A percentile compares a stretch with the other conserved stretches of the same genome.
phyloP scores from a whole-genome alignment of 1,284 basidiomycete species.

The Laetiporus sulphureus region DNA sequence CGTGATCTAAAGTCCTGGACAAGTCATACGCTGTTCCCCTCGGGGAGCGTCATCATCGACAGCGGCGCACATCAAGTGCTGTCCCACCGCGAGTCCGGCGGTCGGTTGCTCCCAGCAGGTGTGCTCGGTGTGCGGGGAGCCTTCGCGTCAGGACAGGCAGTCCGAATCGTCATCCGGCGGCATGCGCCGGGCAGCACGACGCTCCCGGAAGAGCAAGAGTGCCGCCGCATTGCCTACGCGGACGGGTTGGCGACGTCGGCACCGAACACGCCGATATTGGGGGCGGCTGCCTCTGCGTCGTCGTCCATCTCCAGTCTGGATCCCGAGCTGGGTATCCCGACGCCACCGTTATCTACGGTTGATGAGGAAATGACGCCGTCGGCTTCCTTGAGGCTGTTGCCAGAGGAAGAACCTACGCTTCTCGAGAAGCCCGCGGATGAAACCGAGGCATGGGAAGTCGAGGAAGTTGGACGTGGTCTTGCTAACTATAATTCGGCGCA shows the following conservation, averaged over 20 bases:
- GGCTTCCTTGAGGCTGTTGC: constrained; percentile 14
- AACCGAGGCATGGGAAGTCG: constrained; percentile 63
- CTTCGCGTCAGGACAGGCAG: constrained; percentile 93
- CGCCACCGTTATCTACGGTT: constrained; percentile 27
- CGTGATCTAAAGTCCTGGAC: constrained; percentile 96
- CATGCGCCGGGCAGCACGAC: constrained; percentile 10
- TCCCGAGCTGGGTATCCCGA: constrained; percentile 29
- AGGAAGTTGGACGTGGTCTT: constrained; percentile 90
- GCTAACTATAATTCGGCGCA: constrained; percentile 96
- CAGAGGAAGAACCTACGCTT: constrained; percentile 26
- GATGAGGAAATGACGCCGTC: constrained; percentile 28
- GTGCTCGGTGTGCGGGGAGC: constrained; percentile 83
- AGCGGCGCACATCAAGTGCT: constrained; percentile 85
- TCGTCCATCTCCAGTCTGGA: constrained; percentile 33
- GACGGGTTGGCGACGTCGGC: constrained; percentile 27
- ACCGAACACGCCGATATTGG: constrained; percentile 37
- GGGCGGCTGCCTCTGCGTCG: constrained; percentile 27
- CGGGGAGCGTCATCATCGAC: constrained; percentile 87
- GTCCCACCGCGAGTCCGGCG: constrained; percentile 80
- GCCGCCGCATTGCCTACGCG: constrained; percentile 24
- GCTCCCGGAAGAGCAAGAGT: constrained; percentile 19
- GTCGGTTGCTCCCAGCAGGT: constrained; percentile 85
- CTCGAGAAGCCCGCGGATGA: constrained; percentile 25
- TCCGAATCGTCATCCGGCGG: constrained; percentile 70
- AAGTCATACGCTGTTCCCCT: constrained; percentile 83